Evolutionary conservation across 2,329 filamentous ascomycete genomes (phyloP).

Genomic region (Arthrinium puccinioides): DNA sequence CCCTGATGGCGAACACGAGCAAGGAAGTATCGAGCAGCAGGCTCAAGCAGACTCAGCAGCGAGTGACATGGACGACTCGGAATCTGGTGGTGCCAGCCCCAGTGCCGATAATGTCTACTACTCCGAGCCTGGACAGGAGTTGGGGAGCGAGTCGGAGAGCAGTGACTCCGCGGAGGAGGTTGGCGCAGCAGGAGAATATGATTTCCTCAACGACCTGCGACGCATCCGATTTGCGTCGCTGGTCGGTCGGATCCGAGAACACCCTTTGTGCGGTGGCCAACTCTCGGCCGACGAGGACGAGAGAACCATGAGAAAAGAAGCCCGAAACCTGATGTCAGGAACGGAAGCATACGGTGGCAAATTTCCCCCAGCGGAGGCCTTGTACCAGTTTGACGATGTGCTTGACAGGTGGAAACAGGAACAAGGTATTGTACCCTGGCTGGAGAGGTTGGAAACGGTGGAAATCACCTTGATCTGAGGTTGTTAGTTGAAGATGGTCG

Average conservation of each 20-base stretch:
- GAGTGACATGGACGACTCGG: too few species aligned
- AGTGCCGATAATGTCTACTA: too few species aligned
- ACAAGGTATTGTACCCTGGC: not conserved
- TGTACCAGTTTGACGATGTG: not conserved
- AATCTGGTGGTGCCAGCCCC: too few species aligned
- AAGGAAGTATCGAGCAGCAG: too few species aligned
- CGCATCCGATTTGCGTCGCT: not conserved
- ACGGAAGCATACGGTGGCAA: not conserved
- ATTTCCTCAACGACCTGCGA: not conserved
- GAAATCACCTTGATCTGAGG: not conserved
- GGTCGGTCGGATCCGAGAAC: not conserved
- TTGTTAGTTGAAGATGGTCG: too few species aligned
- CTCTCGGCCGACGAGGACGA: not conserved
- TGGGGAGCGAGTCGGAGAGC: too few species aligned
- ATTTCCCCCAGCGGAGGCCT: not conserved
- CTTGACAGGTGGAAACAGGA: not conserved
- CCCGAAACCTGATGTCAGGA: not conserved
- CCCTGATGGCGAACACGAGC: too few species aligned
- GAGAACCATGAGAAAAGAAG: not conserved
- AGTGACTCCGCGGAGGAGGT: too few species aligned
- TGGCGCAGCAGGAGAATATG: too few species aligned
- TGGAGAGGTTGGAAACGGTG: not conserved
- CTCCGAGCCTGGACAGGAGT: too few species aligned
- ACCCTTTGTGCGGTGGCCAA: not conserved
- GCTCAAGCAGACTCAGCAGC: too few species aligned